phyloP scores from a whole-genome alignment of 768 basidiomycete species.

The Suillus plorans region DNA sequence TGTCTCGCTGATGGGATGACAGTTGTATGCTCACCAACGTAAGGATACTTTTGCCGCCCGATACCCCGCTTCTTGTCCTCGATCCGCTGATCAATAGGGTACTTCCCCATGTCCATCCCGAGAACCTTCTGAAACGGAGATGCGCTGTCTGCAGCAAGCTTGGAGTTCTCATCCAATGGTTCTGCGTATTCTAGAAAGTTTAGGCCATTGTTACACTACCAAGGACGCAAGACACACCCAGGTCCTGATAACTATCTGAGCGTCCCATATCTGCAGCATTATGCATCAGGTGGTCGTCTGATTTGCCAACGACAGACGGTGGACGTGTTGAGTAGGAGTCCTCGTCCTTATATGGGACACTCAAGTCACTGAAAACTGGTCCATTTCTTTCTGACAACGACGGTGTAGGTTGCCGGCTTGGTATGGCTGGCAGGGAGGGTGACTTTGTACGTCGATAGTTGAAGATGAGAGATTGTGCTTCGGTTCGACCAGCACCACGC shows the following conservation, averaged over 20 bases:
- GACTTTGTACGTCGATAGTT: slow-evolving; percentile 22
- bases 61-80: slow-evolving; percentile 86
- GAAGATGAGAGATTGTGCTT: slow-evolving; percentile 25
- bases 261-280: slow-evolving; percentile 44
- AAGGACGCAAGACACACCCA: slow-evolving; percentile 40
- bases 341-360: slow-evolving; percentile 25
- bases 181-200: slow-evolving; percentile 61
- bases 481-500: slow-evolving; percentile 15
- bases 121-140: slow-evolving; percentile 43
- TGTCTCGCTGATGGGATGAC: not conserved
- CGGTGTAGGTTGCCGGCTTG: slow-evolving; percentile 18
- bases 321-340: slow-evolving; percentile 14
- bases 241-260: slow-evolving; percentile 46
- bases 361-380: slow-evolving; percentile 9
- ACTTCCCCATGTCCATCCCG: slow-evolving; percentile 39
- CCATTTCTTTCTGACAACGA: slow-evolving; percentile 11
- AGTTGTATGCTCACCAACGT: slow-evolving; percentile 54
- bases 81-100: slow-evolving; percentile 77
- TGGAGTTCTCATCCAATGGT: slow-evolving; percentile 34
- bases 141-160: slow-evolving; percentile 38
- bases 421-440: slow-evolving; percentile 13
- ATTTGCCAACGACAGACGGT: slow-evolving; percentile 18
- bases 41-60: slow-evolving; percentile 77
- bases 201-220: not conserved
- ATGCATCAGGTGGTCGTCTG: slow-evolving; percentile 41